Evolutionary conservation across 495 filamentous ascomycete species (phyloP), one percentile per base, ranked within the genome.

Genomic region (Hypoxylon intermedium): DNA sequence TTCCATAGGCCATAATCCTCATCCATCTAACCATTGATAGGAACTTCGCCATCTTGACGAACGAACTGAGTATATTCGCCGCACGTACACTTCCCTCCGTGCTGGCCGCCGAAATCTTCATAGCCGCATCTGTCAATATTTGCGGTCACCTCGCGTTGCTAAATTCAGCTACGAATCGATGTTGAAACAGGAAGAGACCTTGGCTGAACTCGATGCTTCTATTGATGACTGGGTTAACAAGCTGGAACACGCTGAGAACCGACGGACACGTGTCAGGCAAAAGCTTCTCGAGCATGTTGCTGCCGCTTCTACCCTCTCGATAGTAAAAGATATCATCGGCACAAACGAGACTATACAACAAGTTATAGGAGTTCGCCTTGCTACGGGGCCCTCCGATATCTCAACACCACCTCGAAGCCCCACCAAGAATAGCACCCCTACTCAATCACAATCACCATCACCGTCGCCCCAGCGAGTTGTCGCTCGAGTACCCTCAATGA

Each of bases 161-260:
- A 84, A 79, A 48, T 88, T 90, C 66, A 88, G 82, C 37, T 77
- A 83, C 44, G 88, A 90, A 34, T 82, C 77, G 38, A 81, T 91
- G 45, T 76, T 91, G 51, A 89, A 86, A 72, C 89, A 91, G 65
- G 87, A 90, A 67, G 87, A 90, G 68, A 85, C 87, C 6, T 76
- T 91, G 18, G 81, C 82, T 1, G 87, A 89, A 63, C 80, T 91
- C 13, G 88, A 91, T 60, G 69, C 76, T n/a, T 85, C 84, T 19
- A 90, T 91, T 59, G 88, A 91, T 60, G 86, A 89, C 61, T 91
- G 89, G 86, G 81, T 89, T 21, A 73, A 56, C 58, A 91, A 90
- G 68, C 82, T 90, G 3, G 88, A 90, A 60, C 82, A 85, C 52
- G 87, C 86, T n/a, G 88, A 91, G 74, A 88, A 90, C 65, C 77